Conservation (phyloP, 352 stramenopile genomes). For the Phytophthora uliginosa region DNA sequence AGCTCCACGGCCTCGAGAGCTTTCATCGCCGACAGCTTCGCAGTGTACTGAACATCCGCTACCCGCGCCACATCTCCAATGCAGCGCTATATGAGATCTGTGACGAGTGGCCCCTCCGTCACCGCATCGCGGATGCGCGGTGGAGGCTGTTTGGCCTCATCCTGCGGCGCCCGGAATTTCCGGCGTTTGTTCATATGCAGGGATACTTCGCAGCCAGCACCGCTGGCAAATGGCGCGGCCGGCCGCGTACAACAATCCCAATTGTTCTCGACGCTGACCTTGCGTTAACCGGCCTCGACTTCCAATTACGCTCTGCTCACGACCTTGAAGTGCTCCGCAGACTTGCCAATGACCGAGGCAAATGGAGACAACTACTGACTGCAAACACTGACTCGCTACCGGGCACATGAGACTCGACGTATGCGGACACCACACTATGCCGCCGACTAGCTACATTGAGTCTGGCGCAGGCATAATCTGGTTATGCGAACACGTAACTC, state of each 20-base stretch:
- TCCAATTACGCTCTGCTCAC: neutral
- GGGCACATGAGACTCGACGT: neutral
- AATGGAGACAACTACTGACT: too few species aligned
- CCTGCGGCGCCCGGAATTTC: neutral
- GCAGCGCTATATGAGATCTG: neutral
- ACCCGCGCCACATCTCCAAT: neutral
- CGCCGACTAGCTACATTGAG: too few species aligned
- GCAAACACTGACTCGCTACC: too few species aligned
- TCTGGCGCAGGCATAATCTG: too few species aligned
- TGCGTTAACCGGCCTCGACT: neutral
- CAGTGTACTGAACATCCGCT: neutral
- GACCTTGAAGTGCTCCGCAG: neutral
- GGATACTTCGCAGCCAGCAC: neutral
- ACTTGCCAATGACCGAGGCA: too few species aligned
- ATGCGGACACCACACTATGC: neutral
- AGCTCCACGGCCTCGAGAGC: neutral
- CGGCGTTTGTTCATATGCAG: neutral
- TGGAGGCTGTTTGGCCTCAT: neutral
- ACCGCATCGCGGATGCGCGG: neutral
- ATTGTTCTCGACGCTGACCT: neutral
- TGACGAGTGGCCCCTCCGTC: neutral
- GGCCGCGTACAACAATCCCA: neutral
- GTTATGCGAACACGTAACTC: too few species aligned
- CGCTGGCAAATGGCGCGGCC: neutral
- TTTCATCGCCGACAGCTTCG: constrained; percentile 1